phyloP scores from a whole-genome alignment of 2,329 filamentous ascomycete species.

The Graphium sp. region DNA sequence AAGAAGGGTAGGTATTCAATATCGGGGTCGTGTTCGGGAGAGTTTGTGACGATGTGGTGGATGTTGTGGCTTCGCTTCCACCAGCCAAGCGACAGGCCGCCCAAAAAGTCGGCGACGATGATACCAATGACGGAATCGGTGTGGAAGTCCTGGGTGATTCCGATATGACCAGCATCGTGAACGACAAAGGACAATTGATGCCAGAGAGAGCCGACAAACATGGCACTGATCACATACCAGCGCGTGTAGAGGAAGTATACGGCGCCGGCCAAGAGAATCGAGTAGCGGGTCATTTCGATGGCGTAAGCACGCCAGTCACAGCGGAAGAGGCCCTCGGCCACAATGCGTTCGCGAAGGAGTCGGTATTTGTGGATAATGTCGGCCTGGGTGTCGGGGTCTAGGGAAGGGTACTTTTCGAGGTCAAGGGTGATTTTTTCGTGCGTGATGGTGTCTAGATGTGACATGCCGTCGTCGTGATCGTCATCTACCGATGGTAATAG shows the following conservation, averaged over 20 bases:
- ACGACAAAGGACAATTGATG: slow-evolving; percentile 89
- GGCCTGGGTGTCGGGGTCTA: slow-evolving; percentile 59
- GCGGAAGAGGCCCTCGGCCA: slow-evolving; percentile 59
- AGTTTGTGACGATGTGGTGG: slow-evolving; percentile 91
- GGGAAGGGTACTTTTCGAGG: slow-evolving; percentile 59
- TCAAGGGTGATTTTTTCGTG: slow-evolving; percentile 60
- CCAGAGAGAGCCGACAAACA: slow-evolving; percentile 74
- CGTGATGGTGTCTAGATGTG: slow-evolving; percentile 58
- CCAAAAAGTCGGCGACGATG: slow-evolving; percentile 74
- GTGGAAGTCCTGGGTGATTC: slow-evolving; percentile 82
- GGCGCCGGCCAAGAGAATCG: slow-evolving; percentile 42
- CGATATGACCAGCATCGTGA: slow-evolving; percentile 94
- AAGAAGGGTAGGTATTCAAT: slow-evolving; percentile 87
- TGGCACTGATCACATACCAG: slow-evolving; percentile 54
- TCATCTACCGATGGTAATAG: too few relatives aligned
- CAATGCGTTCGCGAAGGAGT: slow-evolving; percentile 54
- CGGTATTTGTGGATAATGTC: slow-evolving; percentile 69
- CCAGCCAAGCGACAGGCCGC: slow-evolving; percentile 84
- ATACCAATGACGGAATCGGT: slow-evolving; percentile 77
- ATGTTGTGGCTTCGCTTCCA: slow-evolving; percentile 97
- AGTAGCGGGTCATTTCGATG: slow-evolving; percentile 57
- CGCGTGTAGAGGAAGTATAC: slow-evolving; percentile 42
- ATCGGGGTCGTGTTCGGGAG: slow-evolving; percentile 88
- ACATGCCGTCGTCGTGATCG: slow-evolving; percentile 32
- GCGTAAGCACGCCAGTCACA: slow-evolving; percentile 74